Conservation (phyloP, 1,139 yeast genomes). For the Hansenula lynferdii region DNA sequence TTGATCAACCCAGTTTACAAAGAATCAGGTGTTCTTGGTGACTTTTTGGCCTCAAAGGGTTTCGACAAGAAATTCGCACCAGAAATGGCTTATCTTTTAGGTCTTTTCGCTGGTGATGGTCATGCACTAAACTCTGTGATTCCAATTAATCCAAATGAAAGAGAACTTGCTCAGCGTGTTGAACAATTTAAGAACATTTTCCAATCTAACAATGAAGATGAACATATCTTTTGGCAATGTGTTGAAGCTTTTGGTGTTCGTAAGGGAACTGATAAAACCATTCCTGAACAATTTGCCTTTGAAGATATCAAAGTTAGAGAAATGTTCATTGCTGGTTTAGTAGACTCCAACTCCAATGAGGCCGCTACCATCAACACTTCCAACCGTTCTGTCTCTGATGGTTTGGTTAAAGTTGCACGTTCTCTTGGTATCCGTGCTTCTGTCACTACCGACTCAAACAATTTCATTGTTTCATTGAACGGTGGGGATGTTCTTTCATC, state of each 20-base stretch:
- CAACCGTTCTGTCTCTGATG: slow-evolving; percentile 27
- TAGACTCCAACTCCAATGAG: slow-evolving; percentile 32
- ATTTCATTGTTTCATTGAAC: slow-evolving; percentile 14
- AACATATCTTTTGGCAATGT: too few species aligned
- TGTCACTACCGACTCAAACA: slow-evolving; percentile 12
- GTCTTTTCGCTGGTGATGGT: slow-evolving; percentile 27
- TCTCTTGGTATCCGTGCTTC: slow-evolving; percentile 34
- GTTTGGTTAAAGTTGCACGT: slow-evolving; percentile 31
- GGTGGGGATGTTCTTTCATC: slow-evolving; percentile 18
- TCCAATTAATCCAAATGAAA: slow-evolving; percentile 25
- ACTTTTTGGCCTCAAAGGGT: slow-evolving; percentile 14
- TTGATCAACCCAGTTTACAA: slow-evolving; percentile 30
- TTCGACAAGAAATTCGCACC: slow-evolving; percentile 15
- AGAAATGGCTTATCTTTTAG: slow-evolving; percentile 30
- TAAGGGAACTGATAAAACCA: not conserved
- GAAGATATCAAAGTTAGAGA: slow-evolving; percentile 30
- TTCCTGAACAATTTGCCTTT: not conserved
- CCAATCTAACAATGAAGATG: too few species aligned
- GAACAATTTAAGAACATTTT: too few species aligned
- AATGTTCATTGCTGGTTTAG: slow-evolving; percentile 35
- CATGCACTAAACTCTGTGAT: slow-evolving; percentile 16
- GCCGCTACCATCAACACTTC: slow-evolving; percentile 28
- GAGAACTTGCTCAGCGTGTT: slow-evolving; percentile 17
- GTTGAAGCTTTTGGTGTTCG: slow-evolving; percentile 21
- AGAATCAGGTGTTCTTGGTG: slow-evolving; percentile 26